Base-by-base conservation (phyloP, 768 basidiomycete species). In the Lactarius hengduanensis region DNA sequence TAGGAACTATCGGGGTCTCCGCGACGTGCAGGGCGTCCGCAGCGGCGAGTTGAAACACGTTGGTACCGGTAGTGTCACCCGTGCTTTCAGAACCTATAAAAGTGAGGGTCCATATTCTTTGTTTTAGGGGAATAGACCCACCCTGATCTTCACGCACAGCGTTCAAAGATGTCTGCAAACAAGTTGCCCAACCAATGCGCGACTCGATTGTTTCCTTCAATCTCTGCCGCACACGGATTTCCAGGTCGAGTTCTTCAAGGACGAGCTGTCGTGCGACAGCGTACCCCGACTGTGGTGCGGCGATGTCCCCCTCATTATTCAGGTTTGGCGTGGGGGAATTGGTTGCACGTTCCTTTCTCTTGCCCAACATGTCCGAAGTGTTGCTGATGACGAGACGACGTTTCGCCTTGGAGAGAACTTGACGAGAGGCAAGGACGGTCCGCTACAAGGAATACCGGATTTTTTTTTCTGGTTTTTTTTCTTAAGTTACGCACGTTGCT, bases 181-280 rank as follows among this genome's bases (percentile, higher is more conserved):
- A 78, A 71, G 40, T 79, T 4, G 80, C 81, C 82, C 82, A 83
- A 45, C 78, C 77, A 18, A 84, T 75, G 32, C 83, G 77, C 26
- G 81, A 79, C 63, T 80, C 75, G 2, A 81, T 73, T 11, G 80
- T 79, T n/a, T 75, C 75, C 13, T 74, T 74, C 55, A 83, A 73
- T 26, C 81, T 76, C 63, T 78, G 71, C 45, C 81, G 76, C 22
- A 83, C 69, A 22, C 77, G 73, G 22, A 84, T 76, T 65, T 83
- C 82, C 43, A 82, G 71, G 68, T 78, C 75, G 2, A 83, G 62
- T 64, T 83, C 82, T 45, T 83, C 78, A 10, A 76, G 68, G 16
- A 77, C 57, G 1, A 78, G 57, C 57, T 73, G 74, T 50, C 70
- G 66, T 30, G 65, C 36, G 6, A 58, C 32, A 41, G 53, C n/a